These are phyloP conservation scores for Cercophora sp. DNA, from an alignment of 495 filamentous ascomycete species.

Conservation along the genomic window DNA sequence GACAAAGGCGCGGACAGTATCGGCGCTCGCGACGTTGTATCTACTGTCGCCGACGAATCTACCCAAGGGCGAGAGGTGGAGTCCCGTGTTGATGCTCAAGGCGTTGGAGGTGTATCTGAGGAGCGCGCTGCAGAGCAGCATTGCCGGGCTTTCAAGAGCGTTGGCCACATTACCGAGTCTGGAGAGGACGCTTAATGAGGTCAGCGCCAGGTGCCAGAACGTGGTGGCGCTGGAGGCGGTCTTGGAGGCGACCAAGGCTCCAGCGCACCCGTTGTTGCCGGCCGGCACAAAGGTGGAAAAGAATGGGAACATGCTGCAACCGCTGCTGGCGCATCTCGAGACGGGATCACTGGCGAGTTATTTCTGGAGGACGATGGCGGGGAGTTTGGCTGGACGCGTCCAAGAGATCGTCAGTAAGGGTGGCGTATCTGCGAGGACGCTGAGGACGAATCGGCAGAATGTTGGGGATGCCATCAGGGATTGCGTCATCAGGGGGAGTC, in stretches of 20 bases:
- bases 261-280: constrained; percentile 59
- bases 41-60: constrained; percentile 62
- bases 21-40: constrained; percentile 74
- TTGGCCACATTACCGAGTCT: constrained; percentile 77
- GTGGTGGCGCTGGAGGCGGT: constrained; percentile 81
- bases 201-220: constrained; percentile 82
- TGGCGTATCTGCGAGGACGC: constrained; percentile 74
- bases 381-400: constrained; percentile 69
- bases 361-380: constrained; percentile 86
- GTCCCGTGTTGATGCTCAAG: constrained; percentile 67
- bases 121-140: constrained; percentile 65
- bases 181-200: constrained; percentile 75
- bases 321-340: constrained; percentile 74
- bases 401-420: constrained; percentile 79
- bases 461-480: constrained; percentile 75
- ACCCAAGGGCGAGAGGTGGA: constrained; percentile 48
- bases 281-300: constrained; percentile 14
- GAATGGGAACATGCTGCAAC: constrained; percentile 61
- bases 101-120: constrained; percentile 79
- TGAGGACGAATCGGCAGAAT: constrained; percentile 69
- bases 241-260: constrained; percentile 62
- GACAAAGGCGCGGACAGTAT: constrained; percentile 64
- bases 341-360: constrained; percentile 82
- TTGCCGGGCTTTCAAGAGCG: constrained; percentile 65
- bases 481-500: constrained; percentile 75